Evolutionary conservation across 495 filamentous ascomycete species (phyloP).

Genomic region (Aspergillus kassunensis): DNA sequence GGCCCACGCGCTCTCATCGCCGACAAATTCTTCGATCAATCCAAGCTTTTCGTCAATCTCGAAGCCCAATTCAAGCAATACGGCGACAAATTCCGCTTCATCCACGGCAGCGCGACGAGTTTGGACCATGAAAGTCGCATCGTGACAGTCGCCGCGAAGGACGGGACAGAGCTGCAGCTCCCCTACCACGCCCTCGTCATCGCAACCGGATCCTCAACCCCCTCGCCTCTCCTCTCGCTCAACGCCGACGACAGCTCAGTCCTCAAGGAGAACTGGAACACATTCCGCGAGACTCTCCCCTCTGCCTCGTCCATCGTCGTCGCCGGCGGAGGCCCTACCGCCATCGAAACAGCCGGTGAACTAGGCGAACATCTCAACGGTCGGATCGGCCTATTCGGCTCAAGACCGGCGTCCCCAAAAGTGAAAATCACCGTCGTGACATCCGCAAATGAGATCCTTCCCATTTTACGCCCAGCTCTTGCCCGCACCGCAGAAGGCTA

Average conservation of each 20-base stretch:
- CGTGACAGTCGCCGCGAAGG: slow-evolving; percentile 21
- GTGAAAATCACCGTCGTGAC: slow-evolving; percentile 43
- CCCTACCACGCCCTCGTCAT: slow-evolving; percentile 43
- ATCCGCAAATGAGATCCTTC: slow-evolving; percentile 40
- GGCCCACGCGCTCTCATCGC: slow-evolving; percentile 45
- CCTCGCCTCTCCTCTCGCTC: slow-evolving; percentile 28
- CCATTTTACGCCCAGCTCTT: slow-evolving; percentile 32
- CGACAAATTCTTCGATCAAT: slow-evolving; percentile 37
- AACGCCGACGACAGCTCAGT: slow-evolving; percentile 10
- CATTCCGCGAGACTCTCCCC: slow-evolving; percentile 38
- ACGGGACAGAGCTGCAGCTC: slow-evolving; percentile 16
- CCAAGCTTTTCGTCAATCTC: slow-evolving; percentile 47
- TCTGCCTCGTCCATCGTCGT: slow-evolving; percentile 42
- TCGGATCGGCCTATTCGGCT: slow-evolving; percentile 23
- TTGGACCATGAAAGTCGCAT: slow-evolving; percentile 30
- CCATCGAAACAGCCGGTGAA: slow-evolving; percentile 50
- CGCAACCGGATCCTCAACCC: slow-evolving; percentile 34
- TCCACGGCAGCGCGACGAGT: slow-evolving; percentile 32
- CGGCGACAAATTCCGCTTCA: slow-evolving; percentile 26
- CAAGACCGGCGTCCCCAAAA: slow-evolving; percentile 28
- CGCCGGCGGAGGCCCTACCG: slow-evolving; percentile 36
- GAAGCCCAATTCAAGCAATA: slow-evolving; percentile 40
- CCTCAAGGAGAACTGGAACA: slow-evolving; percentile 23
- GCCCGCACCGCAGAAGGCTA: slow-evolving; percentile 36
- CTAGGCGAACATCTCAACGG: slow-evolving; percentile 49